These are phyloP conservation scores for Arthrobotrys conoides DNA, from an alignment of 2,329 filamentous ascomycete species.

Conservation along the genomic window DNA sequence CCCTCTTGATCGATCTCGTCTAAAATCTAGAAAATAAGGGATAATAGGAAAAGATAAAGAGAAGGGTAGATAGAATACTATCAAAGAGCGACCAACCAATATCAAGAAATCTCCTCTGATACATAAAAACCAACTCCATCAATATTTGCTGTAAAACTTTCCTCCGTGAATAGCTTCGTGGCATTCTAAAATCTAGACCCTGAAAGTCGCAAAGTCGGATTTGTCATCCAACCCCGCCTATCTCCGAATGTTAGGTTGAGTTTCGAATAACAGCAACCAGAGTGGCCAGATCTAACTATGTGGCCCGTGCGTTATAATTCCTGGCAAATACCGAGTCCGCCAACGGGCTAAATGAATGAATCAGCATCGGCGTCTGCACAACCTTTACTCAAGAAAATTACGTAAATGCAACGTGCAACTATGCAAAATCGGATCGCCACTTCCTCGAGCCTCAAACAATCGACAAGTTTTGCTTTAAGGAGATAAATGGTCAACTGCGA, in stretches of 20 bases:
- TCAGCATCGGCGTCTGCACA: constrained; percentile 20
- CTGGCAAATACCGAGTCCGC: constrained; percentile 8
- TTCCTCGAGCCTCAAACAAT: not conserved
- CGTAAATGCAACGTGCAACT: constrained; percentile 29
- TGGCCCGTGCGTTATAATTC: constrained; percentile 27
- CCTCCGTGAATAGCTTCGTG: not conserved
- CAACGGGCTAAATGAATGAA: constrained; percentile 15
- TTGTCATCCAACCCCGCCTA: not conserved
- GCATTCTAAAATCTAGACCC: not conserved
- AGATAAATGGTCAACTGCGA: not conserved
- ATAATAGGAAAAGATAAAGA: constrained; percentile 38
- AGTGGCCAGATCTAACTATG: constrained; percentile 2
- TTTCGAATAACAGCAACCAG: constrained; percentile 1
- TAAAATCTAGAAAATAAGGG: constrained; percentile 41
- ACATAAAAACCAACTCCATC: not conserved
- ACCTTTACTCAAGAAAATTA: constrained; percentile 43
- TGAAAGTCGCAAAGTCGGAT: not conserved
- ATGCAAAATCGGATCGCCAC: not conserved
- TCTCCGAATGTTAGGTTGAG: not conserved
- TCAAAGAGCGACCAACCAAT: constrained; percentile 12
- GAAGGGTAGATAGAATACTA: constrained; percentile 41
- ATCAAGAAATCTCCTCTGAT: constrained; percentile 18
- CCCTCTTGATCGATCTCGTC: constrained; percentile 38
- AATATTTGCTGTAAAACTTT: not conserved
- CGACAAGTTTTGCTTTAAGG: not conserved